A percentile compares a stretch with the other conserved stretches of the same genome.
Conservation (phyloP, 192 early-diverging fungal species). For the Phlyctochytrium planicorne region DNA sequence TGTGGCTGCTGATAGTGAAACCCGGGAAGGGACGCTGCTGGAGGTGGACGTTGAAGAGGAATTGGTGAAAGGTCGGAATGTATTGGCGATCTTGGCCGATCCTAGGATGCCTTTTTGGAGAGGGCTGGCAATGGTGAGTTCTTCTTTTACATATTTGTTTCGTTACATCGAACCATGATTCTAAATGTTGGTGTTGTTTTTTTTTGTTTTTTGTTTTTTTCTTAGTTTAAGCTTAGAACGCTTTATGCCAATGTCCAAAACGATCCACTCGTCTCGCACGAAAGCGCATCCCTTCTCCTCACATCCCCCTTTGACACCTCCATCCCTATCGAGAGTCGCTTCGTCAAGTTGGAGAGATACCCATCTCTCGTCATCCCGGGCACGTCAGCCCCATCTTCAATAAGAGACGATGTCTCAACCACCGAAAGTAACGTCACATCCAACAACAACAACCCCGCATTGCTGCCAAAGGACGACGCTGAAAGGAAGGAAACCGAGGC, state of each 20-base stretch:
- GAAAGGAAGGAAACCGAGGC: background rate
- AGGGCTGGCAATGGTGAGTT: constrained; percentile 2
- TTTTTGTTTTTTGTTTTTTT: background rate
- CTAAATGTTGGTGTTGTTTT: background rate
- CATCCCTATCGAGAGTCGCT: background rate
- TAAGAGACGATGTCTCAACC: background rate
- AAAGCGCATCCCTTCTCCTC: background rate
- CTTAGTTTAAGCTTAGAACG: constrained; percentile 15
- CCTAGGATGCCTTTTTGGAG: constrained; percentile 26
- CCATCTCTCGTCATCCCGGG: constrained; percentile 10
- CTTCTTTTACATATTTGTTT: background rate
- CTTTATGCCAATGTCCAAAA: constrained; percentile 20
- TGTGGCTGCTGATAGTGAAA: background rate
- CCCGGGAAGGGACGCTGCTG: too few relatives aligned
- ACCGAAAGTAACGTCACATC: background rate
- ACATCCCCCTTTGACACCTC: background rate
- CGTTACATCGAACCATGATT: constrained; percentile 2
- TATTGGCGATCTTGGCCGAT: constrained; percentile 18
- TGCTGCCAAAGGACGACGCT: background rate
- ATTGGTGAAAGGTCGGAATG: constrained; percentile 1
- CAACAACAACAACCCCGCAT: background rate
- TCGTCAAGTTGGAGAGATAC: constrained; percentile 6
- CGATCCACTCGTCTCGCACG: constrained; percentile 26
- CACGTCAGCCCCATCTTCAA: background rate
- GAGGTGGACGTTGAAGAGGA: background rate